Base-by-base conservation (phyloP, 371 early-diverging fungal species). In the Chytridiales sp. region DNA sequence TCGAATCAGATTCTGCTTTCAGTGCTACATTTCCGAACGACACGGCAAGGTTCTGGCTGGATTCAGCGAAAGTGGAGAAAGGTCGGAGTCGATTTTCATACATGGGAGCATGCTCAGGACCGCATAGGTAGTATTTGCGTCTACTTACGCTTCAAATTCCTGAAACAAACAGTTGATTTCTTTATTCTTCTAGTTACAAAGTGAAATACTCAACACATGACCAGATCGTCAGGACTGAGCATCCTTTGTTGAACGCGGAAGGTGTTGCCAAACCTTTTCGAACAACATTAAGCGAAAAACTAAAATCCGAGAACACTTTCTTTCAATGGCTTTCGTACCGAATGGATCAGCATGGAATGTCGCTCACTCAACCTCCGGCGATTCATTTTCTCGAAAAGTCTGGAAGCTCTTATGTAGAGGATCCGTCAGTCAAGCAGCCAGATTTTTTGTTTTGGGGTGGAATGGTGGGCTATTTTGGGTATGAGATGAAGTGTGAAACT, bases 401-500 rank as follows among this genome's bases (percentile, higher is more conserved):
- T n/a, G n/a, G n/a, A n/a, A n/a, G n/a, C n/a, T n/a, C n/a, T n/a
- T n/a, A n/a, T n/a, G n/a, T n/a, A n/a, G n/a, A n/a, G n/a, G n/a
- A n/a, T n/a, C n/a, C 38, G 38, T 21, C 26, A 47, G 29, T 24
- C 15, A 27, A 56, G 3, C 4, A 4, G 47, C 44, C 11, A 39
- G 64, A 27, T 50, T 84, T 86, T 42, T 74, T 76, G 41, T 93
- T 93, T 48, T 70, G 80, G 21, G 85, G 93, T 47, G 97, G 97
- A 0, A 70, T 94, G 64, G 75, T 92, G 0, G 97, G 97, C 0
- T 92, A 91, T 66, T 84, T 95, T 72, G 93, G 92, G 0, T 97
- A 95, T 64, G 97, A 94, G 59, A 91, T 97, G 94, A 90, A 89
- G 64, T 67, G 82, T 17, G 93, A 94, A 68, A 79, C 84, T 48